Percentiles rank a stretch among this genome's conserved stretches.
Conservation (phyloP, 495 filamentous ascomycete species). For the Xylaria grammica region DNA sequence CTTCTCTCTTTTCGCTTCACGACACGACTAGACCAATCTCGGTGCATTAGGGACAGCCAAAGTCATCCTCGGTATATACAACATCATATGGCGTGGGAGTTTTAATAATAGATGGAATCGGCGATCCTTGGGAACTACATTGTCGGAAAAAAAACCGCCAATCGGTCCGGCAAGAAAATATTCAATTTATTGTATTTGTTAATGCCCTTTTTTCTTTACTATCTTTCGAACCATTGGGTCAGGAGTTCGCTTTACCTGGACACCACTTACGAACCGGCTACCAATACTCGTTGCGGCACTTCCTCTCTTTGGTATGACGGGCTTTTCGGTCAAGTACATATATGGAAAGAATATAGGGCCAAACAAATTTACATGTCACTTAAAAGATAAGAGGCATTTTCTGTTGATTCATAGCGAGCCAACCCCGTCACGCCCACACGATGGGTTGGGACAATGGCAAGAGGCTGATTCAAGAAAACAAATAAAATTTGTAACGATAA, state of each 20-base stretch:
- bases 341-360: constrained; percentile 11
- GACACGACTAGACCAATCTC: constrained; percentile 22
- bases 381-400: background rate
- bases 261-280: constrained; percentile 16
- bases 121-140: constrained; percentile 12
- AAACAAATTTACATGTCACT: constrained; percentile 10
- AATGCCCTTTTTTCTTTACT: constrained; percentile 12
- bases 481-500: constrained; percentile 3
- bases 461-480: background rate
- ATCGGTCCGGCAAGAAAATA: background rate
- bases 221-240: constrained; percentile 3
- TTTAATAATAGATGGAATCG: constrained; percentile 25
- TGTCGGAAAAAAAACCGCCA: constrained; percentile 16
- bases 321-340: constrained; percentile 14
- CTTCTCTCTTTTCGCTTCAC: constrained; percentile 20
- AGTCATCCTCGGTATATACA: constrained; percentile 20
- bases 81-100: constrained; percentile 26
- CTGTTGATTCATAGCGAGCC: background rate
- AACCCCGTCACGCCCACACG: background rate
- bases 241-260: constrained; percentile 8
- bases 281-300: background rate
- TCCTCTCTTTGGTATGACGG: background rate
- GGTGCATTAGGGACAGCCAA: constrained; percentile 13
- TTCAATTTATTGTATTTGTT: constrained; percentile 24
- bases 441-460: background rate